phyloP scores from a whole-genome alignment of 1,284 basidiomycete genomes.

The Tremellales sp. region DNA sequence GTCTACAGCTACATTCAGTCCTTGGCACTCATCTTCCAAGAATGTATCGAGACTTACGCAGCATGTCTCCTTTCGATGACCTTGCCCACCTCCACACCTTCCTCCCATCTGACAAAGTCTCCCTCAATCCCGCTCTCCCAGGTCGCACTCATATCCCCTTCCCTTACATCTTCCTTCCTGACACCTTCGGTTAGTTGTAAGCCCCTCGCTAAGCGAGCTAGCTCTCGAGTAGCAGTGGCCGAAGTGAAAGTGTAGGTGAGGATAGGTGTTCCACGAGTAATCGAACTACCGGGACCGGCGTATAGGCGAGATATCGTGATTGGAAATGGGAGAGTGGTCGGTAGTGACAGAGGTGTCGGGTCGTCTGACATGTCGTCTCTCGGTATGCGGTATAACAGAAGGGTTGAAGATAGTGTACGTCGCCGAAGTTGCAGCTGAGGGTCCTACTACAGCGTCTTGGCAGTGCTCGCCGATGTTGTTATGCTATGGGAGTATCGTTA shows the following conservation, averaged over 20 bases:
- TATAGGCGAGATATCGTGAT: constrained; percentile 68
- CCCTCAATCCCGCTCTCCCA: constrained; percentile 85
- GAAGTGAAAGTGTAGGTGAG: constrained; percentile 69
- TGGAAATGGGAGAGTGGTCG: constrained; percentile 68
- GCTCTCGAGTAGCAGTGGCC: constrained; percentile 30
- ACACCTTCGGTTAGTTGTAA: constrained; percentile 6
- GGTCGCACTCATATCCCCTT: constrained; percentile 53
- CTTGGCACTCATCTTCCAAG: constrained; percentile 41
- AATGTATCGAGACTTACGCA: constrained; percentile 49
- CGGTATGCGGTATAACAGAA: constrained; percentile 1
- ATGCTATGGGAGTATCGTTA: background rate
- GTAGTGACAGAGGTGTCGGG: constrained; percentile 52
- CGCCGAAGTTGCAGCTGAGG: too few relatives aligned
- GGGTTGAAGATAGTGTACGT: too few relatives aligned
- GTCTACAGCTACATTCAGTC: constrained; percentile 6
- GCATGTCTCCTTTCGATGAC: constrained; percentile 31
- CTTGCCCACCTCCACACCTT: constrained; percentile 26
- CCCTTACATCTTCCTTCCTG: constrained; percentile 8
- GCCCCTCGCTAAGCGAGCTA: constrained; percentile 32
- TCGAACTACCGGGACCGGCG: constrained; percentile 49
- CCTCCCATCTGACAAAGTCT: constrained; percentile 40
- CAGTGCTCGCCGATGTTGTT: background rate
- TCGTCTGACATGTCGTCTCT: constrained; percentile 33
- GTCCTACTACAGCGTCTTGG: background rate
- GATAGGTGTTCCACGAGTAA: constrained; percentile 67